A percentile compares a stretch with the other conserved stretches of the same genome.
Evolutionary conservation across 305 asterid genomes (phyloP).

Genomic region (Salvia sclarea): DNA sequence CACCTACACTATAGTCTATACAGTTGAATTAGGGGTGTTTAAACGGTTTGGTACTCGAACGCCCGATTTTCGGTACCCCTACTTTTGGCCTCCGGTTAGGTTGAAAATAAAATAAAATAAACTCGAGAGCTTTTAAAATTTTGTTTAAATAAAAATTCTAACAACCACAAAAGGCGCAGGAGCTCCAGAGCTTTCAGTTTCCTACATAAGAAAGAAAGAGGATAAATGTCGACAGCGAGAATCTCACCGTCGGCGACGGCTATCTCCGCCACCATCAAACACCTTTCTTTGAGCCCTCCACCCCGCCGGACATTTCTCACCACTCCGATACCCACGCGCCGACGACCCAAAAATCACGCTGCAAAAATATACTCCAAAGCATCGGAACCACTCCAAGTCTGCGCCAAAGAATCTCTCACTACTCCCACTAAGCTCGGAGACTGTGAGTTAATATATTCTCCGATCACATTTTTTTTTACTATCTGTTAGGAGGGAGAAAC

Average conservation of each 20-base stretch:
- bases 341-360: constrained; percentile 33
- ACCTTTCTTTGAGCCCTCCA: constrained; percentile 37
- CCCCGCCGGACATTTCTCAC: constrained; percentile 28
- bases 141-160: too few relatives aligned
- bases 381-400: constrained; percentile 57
- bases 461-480: neutral
- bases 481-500: neutral
- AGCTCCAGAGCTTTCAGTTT: constrained; percentile 12
- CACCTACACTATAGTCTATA: too few relatives aligned
- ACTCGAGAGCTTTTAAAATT: too few relatives aligned
- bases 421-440: constrained; percentile 75
- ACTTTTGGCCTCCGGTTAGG: too few relatives aligned
- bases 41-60: too few relatives aligned
- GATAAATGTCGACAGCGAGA: constrained; percentile 54
- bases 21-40: too few relatives aligned
- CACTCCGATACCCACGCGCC: constrained; percentile 31
- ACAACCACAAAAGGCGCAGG: too few relatives aligned
- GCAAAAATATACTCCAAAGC: constrained; percentile 49
- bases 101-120: too few relatives aligned
- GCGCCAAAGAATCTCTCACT: constrained; percentile 66
- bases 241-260: constrained; percentile 50
- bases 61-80: too few relatives aligned
- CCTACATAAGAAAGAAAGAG: neutral
- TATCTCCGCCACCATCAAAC: constrained; percentile 50
- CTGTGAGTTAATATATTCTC: constrained; percentile 48